A percentile compares a stretch with the other conserved stretches of the same genome.
Conservation (phyloP, 1,284 basidiomycete genomes). For the Athelia sp. region DNA sequence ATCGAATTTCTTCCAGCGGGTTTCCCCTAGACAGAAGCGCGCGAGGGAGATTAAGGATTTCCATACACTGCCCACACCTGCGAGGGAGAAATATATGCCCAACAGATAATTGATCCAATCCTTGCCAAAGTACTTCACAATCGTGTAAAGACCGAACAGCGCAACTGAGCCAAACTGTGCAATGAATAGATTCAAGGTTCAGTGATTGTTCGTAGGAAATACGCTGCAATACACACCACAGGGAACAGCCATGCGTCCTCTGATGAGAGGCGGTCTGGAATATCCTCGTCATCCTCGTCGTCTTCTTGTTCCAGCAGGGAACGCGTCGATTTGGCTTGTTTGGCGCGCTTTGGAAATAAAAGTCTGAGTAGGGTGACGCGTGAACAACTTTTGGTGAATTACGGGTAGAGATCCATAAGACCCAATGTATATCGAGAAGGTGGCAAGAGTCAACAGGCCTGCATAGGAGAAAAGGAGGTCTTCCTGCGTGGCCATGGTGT, state of each 20-base stretch:
- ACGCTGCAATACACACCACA: slow-evolving; percentile 38
- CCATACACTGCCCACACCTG: slow-evolving; percentile 65
- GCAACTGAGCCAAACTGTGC: slow-evolving; percentile 63
- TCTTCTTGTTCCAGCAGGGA: slow-evolving; percentile 28
- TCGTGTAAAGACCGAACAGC: slow-evolving; percentile 63
- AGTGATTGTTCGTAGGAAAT: not conserved
- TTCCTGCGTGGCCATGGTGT: slow-evolving; percentile 33
- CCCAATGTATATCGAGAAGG: slow-evolving; percentile 59
- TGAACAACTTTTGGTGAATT: slow-evolving; percentile 18
- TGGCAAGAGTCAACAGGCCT: slow-evolving; percentile 60
- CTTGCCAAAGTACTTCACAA: slow-evolving; percentile 75
- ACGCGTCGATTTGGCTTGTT: not conserved
- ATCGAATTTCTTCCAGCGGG: slow-evolving; percentile 50
- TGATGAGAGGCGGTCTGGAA: slow-evolving; percentile 54
- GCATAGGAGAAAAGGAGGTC: slow-evolving; percentile 61
- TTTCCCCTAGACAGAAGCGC: slow-evolving; percentile 39
- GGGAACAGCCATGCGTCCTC: slow-evolving; percentile 77
- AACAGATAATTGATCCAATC: slow-evolving; percentile 80
- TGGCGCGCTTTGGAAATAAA: not conserved
- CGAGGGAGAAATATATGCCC: slow-evolving; percentile 71
- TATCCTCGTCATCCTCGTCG: slow-evolving; percentile 42
- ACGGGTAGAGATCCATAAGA: slow-evolving; percentile 66
- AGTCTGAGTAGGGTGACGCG: not conserved
- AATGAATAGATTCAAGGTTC: not conserved
- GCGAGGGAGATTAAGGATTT: slow-evolving; percentile 51